Base-by-base conservation (phyloP, 192 early-diverging fungal species). In the Coemansia sp. region DNA sequence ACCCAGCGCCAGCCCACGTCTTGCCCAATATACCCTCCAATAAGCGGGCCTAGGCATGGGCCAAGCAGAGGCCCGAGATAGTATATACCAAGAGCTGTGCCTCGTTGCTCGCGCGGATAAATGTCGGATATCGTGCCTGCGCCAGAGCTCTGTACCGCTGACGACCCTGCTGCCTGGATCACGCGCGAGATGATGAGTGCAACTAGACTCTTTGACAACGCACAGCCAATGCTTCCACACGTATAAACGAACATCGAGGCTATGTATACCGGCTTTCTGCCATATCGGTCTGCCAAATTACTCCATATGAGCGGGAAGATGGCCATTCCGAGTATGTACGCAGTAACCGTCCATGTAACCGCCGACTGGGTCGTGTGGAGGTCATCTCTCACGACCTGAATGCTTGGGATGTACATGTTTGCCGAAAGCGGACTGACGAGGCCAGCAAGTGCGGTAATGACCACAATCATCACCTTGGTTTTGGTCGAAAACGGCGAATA, bases 261-360 rank as follows among this genome's bases (percentile, higher is more conserved):
- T 19, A 65, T 71, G 45, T 84, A 84, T 9, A 84, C 69, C 0
- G 64, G 67, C 40, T 79, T 81, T 13, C 86, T 76, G 3, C 86
- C 86, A 36, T 78, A 76, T 10, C 62, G 54, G 63, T 87, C 86
- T 0, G 84, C 76, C 11, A 85, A 59, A 48, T 84, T 81, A 43
- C 74, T 85, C 78, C 84, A 85, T 14, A 87, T 3, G 0, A 87
- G 67, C 13, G 86, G 86, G n/a, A 79, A 78, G 0, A 87, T 52
- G 0, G 77, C 86, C 67, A 81, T 75, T 2, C 70, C 75, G 38
- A 87, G 67, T 10, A 85, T 50, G 56, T 73, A 86, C 9, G 74
- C 63, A 0, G 81, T 76, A 9, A 86, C 61, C 1, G 81, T 71
- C 81, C 82, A 78, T 6, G 80, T 83, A 32, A 81, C 64, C 10